Percentiles rank a stretch among this genome's conserved stretches.
These are phyloP conservation scores for Emericellopsis terricola DNA, from an alignment of 495 filamentous ascomycete species.

Conservation along the genomic window DNA sequence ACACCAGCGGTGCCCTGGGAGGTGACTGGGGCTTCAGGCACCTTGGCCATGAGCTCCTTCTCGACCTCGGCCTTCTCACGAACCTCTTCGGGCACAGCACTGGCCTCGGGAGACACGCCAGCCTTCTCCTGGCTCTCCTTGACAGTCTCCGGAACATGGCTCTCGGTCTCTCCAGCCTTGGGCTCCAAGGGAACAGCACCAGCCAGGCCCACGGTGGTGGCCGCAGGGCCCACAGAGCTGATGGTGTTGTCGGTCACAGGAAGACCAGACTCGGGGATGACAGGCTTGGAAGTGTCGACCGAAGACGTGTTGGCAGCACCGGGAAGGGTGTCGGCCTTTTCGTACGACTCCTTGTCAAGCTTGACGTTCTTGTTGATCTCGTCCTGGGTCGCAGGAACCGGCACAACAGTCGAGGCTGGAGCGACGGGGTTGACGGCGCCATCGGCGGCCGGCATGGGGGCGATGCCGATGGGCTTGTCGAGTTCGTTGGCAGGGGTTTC, in stretches of 20 bases:
- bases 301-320: constrained; percentile 37
- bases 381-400: constrained; percentile 43
- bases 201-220: constrained; percentile 60
- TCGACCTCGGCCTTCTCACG: constrained; percentile 43
- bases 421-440: constrained; percentile 67
- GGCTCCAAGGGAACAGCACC: constrained; percentile 49
- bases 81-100: constrained; percentile 34
- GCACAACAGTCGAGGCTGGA: constrained; percentile 60
- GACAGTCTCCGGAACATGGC: constrained; percentile 44
- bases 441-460: constrained; percentile 60
- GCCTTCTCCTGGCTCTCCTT: constrained; percentile 48
- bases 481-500: constrained; percentile 43
- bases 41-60: constrained; percentile 39
- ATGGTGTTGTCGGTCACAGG: constrained; percentile 49
- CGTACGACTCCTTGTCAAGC: constrained; percentile 70
- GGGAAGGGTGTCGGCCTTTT: constrained; percentile 46
- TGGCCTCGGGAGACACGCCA: constrained; percentile 38
- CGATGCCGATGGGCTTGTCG: constrained; percentile 41
- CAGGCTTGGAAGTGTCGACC: constrained; percentile 40
- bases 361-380: constrained; percentile 42
- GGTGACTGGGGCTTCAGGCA: constrained; percentile 35
- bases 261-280: constrained; percentile 78
- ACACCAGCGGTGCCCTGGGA: constrained; percentile 33
- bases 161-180: constrained; percentile 40
- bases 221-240: constrained; percentile 46